Base-by-base conservation (phyloP, 257 asterid species). In the Solanum sejunctum region DNA sequence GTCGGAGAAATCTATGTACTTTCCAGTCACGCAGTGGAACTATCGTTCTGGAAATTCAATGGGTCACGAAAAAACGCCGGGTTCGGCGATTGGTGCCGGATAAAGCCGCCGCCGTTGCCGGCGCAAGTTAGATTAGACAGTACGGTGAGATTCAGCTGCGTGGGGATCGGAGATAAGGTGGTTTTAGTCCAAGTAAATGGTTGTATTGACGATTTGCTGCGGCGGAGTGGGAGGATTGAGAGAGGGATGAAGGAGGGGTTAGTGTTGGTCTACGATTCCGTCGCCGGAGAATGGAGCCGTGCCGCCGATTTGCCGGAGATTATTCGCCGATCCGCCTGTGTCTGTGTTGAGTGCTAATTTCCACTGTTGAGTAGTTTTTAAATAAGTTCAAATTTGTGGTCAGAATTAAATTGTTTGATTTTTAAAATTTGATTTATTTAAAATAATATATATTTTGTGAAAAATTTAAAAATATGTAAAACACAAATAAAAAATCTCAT, bases 321-420 rank as follows among this genome's bases (percentile, higher is more conserved):
- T 55, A 88, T 95, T 12, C 91, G 93, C 93, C 98, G 98, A 92
- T 95, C 99, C 90, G 96, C 98, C 86, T 94, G 98, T 47, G 98
- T 94, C 28, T 91, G 96, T 84, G 97, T 94, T 72, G 95, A 92
- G 82, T 93, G 96, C 89, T 94, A 85, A 84, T 43, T 21, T 10
- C 67, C 8, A 2, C 36, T 10, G 0, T 5, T 60, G 41, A 36
- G 41, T 36, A n/a, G 7, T 58, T 20, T 58, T 58, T n/a, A 12
- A 58, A 26, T 4, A 58, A 58, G 41, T 36, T 58, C 0, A 2
- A n/a, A 10, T 60, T 60, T 0, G 0, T 5, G 0, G n/a, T 60
- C 1, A 60, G n/a, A n/a, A 60, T 52, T 52, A 52, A 52, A 52
- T 52, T 52, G 6, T 13, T 52, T 52, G 0, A 0, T 1, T 12